Evolutionary conservation across 306 rosid genomes (phyloP).

Genomic region (Mimosa bimucronata): DNA sequence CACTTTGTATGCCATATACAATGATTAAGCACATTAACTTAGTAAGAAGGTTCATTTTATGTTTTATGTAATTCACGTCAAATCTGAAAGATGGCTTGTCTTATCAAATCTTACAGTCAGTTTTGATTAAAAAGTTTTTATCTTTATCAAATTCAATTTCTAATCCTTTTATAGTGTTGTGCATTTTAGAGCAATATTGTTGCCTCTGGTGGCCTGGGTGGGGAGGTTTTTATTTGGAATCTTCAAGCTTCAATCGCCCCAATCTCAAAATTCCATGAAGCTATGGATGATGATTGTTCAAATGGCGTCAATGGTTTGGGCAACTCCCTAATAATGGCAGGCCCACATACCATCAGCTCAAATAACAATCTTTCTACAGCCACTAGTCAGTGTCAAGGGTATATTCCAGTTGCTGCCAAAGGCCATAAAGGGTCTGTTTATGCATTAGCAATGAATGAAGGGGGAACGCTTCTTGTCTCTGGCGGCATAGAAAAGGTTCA

Average conservation of each 20-base stretch:
- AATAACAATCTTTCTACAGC: conserved; percentile 75
- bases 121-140: conserved; percentile 40
- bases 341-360: conserved; percentile 73
- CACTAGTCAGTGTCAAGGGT: conserved; percentile 72
- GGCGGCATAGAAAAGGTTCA: conserved; percentile 98
- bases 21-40: conserved; percentile 32
- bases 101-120: conserved; percentile 5
- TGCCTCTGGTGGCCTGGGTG: conserved; percentile 99
- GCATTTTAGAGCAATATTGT: conserved; percentile 98
- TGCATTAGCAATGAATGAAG: conserved; percentile 94
- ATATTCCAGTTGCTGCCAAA: conserved; percentile 79
- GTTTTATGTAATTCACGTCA: conserved; percentile 20
- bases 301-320: conserved; percentile 69
- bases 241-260: conserved; percentile 77
- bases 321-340: conserved; percentile 57
- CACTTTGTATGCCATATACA: conserved; percentile 33
- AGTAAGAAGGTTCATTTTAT: conserved; percentile 25
- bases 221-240: conserved; percentile 97
- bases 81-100: conserved; percentile 34
- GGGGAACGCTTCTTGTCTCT: conserved; percentile 87
- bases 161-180: conserved; percentile 81
- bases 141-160: conserved; percentile 57
- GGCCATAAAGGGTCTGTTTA: conserved; percentile 97
- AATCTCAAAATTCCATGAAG: conserved; percentile 60
- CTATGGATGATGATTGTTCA: conserved; percentile 67